Evolutionary conservation across 2,329 filamentous ascomycete species (phyloP).

Genomic region (Aspergillus spinulosporus): DNA sequence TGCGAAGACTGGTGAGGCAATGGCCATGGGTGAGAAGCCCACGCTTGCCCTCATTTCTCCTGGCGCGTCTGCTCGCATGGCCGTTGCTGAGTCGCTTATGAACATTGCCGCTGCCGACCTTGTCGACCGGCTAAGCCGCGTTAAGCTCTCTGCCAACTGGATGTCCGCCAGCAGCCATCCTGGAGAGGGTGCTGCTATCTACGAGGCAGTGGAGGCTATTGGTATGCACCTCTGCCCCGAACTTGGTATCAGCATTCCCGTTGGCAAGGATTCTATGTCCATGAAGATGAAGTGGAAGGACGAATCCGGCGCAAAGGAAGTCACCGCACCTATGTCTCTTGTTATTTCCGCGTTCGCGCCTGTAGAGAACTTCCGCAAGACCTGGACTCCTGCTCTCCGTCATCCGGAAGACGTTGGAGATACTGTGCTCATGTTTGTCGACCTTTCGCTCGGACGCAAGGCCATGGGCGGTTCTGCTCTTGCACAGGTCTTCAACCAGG

Average conservation of each 20-base stretch:
- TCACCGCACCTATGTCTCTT: slow-evolving; percentile 87
- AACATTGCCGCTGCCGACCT: slow-evolving; percentile 83
- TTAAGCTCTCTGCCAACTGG: slow-evolving; percentile 95
- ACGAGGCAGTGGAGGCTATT: slow-evolving; percentile 90
- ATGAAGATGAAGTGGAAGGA: slow-evolving; percentile 98
- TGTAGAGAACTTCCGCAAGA: slow-evolving; percentile 77
- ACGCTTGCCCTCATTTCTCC: slow-evolving; percentile 85
- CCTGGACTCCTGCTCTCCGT: slow-evolving; percentile 89
- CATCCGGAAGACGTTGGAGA: slow-evolving; percentile 85
- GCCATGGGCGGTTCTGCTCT: slow-evolving; percentile 87
- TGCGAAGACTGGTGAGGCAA: slow-evolving; percentile 83
- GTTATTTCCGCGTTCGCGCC: slow-evolving; percentile 89
- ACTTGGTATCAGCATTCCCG: slow-evolving; percentile 89
- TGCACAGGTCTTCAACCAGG: slow-evolving; percentile 82
- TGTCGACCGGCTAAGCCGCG: slow-evolving; percentile 70
- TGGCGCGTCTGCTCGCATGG: slow-evolving; percentile 91
- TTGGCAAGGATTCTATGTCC: slow-evolving; percentile 96
- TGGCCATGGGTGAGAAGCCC: slow-evolving; percentile 95
- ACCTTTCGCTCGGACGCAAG: slow-evolving; percentile 77
- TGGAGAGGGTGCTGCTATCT: slow-evolving; percentile 87
- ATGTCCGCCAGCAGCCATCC: slow-evolving; percentile 96
- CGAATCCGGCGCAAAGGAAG: slow-evolving; percentile 69
- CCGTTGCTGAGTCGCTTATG: slow-evolving; percentile 88
- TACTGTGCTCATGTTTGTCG: slow-evolving; percentile 84
- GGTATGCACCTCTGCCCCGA: slow-evolving; percentile 89